Evolutionary conservation across 345 rosid genomes (phyloP), one percentile per base, ranked within the genome.

Genomic region (Syzygium jambos): DNA sequence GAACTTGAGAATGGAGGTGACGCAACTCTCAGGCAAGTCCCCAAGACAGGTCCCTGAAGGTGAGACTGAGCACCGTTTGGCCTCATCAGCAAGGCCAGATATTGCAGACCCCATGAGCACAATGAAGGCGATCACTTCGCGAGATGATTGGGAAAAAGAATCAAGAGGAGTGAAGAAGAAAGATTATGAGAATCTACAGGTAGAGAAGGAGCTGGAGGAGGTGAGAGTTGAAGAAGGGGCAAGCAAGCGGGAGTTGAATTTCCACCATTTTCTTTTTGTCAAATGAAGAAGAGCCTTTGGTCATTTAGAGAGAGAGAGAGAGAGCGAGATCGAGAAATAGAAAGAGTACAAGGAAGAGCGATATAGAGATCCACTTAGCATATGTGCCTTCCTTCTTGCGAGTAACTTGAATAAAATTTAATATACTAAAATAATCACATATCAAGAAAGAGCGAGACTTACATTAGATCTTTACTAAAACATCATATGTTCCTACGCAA

Each of bases 1-100:
- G 41, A 80, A 55, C 80, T 86, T 57, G 23, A 91, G 89, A 59
- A 91, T 61, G 55, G 77, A 49, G 12, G 89, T 85, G 65, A 89
- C 57, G 85, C 92, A 92, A 55, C 89, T 41, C 89, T 92, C 93
- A 1, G 92, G 92, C 30, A 92, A 61, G 86, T 92, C 93, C 25
- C 89, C 91, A 4, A 92, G 90, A 63, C 87, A 65, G 7, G 89
- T 78, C 53, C 54, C 41, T 49, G 19, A 22, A 6, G 78, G 51
- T 16, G 52, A 52, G 27, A 34, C 27, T 22, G 57, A 41, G 12
- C 55, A 30, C 85, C 78, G 85, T 38, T n/a, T 46, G 56, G 51
- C 84, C 86, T 21, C 88, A 34, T 57, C 61, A 34, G 29, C 46
- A 21, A 25, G 46, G 14, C 54, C 30, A 34, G 89, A 84, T 21